Conservation (phyloP, 2,329 filamentous ascomycete species). For the Trichophyton equinum region DNA sequence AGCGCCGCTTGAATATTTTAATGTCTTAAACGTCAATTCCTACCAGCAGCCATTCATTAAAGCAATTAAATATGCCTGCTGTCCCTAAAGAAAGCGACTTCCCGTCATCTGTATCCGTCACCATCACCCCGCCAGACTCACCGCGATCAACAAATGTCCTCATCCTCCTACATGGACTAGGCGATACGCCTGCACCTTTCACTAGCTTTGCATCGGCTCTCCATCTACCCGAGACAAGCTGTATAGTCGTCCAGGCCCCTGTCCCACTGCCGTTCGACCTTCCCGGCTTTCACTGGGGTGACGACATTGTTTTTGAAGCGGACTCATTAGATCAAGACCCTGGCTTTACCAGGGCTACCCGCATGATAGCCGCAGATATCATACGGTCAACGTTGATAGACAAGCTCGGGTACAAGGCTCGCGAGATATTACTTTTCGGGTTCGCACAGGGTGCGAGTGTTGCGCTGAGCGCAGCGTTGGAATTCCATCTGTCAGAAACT, state of each 20-base stretch:
- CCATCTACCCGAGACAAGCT: slow-evolving; percentile 62
- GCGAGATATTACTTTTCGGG: slow-evolving; percentile 52
- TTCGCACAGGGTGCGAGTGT: slow-evolving; percentile 56
- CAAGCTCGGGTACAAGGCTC: slow-evolving; percentile 46
- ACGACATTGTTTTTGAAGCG: slow-evolving; percentile 48
- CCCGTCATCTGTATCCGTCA: slow-evolving; percentile 29
- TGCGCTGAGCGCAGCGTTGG: slow-evolving; percentile 44
- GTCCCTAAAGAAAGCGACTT: slow-evolving; percentile 32
- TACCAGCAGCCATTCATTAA: not conserved
- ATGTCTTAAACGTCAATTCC: not conserved
- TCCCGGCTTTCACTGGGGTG: slow-evolving; percentile 57
- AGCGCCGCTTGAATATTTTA: too few species aligned
- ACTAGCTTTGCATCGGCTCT: slow-evolving; percentile 55
- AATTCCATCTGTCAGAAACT: slow-evolving; percentile 21
- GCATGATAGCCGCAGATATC: slow-evolving; percentile 39
- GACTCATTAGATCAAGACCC: slow-evolving; percentile 50
- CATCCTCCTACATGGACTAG: slow-evolving; percentile 72
- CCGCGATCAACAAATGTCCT: slow-evolving; percentile 57
- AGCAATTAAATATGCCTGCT: slow-evolving; percentile 23
- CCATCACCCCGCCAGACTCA: slow-evolving; percentile 27
- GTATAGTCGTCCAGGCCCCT: slow-evolving; percentile 61
- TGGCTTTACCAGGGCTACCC: slow-evolving; percentile 42
- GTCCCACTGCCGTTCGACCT: slow-evolving; percentile 56
- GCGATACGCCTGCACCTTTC: slow-evolving; percentile 61
- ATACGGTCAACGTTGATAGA: slow-evolving; percentile 41